Conservation (phyloP, 2,329 filamentous ascomycete genomes). For the Colletotrichum aenigma region DNA sequence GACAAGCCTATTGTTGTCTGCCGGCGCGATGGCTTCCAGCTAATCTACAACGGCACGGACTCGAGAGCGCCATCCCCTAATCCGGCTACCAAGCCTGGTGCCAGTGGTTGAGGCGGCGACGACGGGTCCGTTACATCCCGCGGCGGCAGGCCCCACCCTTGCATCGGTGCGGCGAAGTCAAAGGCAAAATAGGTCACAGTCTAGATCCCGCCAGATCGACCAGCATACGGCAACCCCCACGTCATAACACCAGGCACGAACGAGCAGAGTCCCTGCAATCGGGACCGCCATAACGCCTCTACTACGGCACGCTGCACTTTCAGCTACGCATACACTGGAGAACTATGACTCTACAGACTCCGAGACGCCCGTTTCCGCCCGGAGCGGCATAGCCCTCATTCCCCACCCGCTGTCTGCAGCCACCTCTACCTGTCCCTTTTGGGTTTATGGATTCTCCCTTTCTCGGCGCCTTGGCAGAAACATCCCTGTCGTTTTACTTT, state of each 20-base stretch:
- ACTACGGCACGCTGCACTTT: background rate
- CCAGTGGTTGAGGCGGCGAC: constrained; percentile 1
- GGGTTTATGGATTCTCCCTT: background rate
- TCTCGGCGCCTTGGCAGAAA: background rate
- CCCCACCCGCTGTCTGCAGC: background rate
- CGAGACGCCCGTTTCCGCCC: background rate
- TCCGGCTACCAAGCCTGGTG: background rate
- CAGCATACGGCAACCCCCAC: background rate
- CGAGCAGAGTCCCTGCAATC: constrained; percentile 15
- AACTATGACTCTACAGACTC: background rate
- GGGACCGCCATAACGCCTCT: background rate
- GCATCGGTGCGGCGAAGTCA: constrained; percentile 18
- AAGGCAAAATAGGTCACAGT: constrained; percentile 4
- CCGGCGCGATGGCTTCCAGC: constrained; percentile 35
- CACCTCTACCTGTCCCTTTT: background rate
- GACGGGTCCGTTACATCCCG: constrained; percentile 3
- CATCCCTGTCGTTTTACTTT: background rate
- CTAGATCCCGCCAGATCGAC: constrained; percentile 11
- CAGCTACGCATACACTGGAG: background rate
- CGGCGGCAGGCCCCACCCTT: constrained; percentile 11
- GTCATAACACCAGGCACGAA: constrained; percentile 14
- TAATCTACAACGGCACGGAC: constrained; percentile 27
- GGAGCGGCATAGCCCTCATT: constrained; percentile 3
- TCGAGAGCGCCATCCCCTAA: constrained; percentile 11
- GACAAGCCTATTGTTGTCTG: constrained; percentile 44